These are phyloP conservation scores for Leccinum cinnamomeum DNA, from an alignment of 1,284 basidiomycete genomes.

Conservation along the genomic window DNA sequence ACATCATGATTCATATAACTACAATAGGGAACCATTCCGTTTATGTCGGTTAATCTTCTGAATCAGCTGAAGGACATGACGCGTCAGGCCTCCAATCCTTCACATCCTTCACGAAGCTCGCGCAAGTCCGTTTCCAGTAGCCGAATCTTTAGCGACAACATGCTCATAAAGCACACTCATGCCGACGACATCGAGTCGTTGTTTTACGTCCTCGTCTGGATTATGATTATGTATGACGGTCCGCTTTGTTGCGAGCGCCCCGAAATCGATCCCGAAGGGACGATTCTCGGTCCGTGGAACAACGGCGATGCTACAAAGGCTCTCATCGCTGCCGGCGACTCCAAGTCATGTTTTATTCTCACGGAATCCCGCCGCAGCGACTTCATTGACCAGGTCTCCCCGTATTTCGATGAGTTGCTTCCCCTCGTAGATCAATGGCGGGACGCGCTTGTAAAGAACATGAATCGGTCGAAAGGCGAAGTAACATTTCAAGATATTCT, in stretches of 20 bases:
- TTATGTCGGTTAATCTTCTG: background rate
- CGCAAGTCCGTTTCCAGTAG: background rate
- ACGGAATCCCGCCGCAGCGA: background rate
- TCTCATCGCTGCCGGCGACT: background rate
- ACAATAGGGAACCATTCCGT: background rate
- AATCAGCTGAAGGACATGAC: background rate
- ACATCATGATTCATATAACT: background rate
- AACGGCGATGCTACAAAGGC: background rate
- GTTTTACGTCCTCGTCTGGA: background rate
- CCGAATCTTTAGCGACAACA: background rate
- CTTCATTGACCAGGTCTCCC: background rate
- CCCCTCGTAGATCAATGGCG: background rate
- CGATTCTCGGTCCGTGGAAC: background rate
- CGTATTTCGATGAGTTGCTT: background rate
- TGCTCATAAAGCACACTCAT: background rate
- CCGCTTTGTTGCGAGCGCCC: background rate
- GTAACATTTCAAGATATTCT: background rate
- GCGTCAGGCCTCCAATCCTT: background rate
- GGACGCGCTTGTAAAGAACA: background rate
- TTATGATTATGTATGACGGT: background rate
- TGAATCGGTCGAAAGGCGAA: background rate
- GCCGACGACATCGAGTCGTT: too few relatives aligned
- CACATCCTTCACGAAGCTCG: background rate
- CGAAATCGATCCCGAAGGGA: background rate
- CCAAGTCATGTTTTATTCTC: background rate